Evolutionary conservation across 108 stramenopile genomes (phyloP), one percentile per base, ranked within the genome.

Genomic region (Stephanodiscus minutulus): DNA sequence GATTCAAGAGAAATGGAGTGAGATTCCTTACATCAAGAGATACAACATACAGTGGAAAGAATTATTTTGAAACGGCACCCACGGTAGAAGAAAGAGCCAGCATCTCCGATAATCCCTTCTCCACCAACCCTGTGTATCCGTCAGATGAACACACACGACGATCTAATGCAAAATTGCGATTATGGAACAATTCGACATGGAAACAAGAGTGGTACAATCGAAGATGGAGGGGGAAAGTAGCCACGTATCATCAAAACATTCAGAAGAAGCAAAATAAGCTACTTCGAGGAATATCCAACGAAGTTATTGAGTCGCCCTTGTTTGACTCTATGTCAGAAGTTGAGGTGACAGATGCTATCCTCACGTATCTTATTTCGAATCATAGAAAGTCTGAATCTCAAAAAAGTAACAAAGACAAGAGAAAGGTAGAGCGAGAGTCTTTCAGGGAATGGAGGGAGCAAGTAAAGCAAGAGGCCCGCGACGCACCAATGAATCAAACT

Each of bases 121-220:
- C 83, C 21, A 64, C 81, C 12, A 72, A 72, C 5, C 87, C 88
- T 7, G 25, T 65, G 10, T 50, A 77, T 31, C 76, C 78, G 13
- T 66, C 86, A 36, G 60, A 66, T 7, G 81, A 84, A 43, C 79
- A 83, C 25, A 21, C 68, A 12, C 68, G 77, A 29, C 82, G 92
- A 9, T 90, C 88, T 8, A 48, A 77, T 17, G 82, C 82, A 0
- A 79, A 77, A 53, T 68, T 78, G 64, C 33, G 39, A 36, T 63
- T 65, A n/a, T 94, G 88, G 88, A 60, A 61, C 25, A 87, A 94
- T 77, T 72, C 82, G 28, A 83, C 79, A 12, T 94, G 84, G 82
- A 84, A 78, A 69, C 66, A 79, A 61, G 37, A 61, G 36, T 94
- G 93, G 93, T 91, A 90, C 65, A 70, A 86, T 41, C 70, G 65